phyloP scores from a whole-genome alignment of 345 rosid genomes.

The Eucalyptus virginea region DNA sequence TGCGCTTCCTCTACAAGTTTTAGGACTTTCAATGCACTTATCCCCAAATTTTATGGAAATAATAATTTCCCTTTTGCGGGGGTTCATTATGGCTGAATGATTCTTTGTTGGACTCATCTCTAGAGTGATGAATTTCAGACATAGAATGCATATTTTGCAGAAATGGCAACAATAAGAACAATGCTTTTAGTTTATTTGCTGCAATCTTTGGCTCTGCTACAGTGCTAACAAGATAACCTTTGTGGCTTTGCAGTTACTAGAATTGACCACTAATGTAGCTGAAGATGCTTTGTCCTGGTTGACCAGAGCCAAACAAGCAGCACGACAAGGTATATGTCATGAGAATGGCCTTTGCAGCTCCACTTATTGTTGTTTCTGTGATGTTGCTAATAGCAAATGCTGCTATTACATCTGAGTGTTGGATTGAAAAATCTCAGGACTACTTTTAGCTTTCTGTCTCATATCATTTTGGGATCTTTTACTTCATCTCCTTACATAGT shows the following conservation, averaged over 20 bases:
- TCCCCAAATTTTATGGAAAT: neutral
- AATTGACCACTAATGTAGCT: conserved; percentile 46
- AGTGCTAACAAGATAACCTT: neutral
- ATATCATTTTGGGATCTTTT: neutral
- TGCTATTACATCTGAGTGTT: neutral
- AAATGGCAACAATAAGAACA: neutral
- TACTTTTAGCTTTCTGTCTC: neutral
- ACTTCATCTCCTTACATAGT: neutral
- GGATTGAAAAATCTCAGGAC: neutral
- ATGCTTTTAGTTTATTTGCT: neutral
- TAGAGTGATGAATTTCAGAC: neutral
- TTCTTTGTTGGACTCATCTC: neutral
- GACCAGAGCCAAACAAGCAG: conserved; percentile 51
- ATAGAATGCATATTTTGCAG: neutral
- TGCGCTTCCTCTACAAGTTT: neutral
- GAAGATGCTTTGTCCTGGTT: conserved; percentile 66
- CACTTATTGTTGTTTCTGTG: neutral
- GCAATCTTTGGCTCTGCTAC: neutral
- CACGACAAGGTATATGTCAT: conserved; percentile 37
- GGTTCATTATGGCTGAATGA: neutral
- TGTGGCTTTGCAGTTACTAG: conserved; percentile 54
- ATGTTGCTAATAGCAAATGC: neutral
- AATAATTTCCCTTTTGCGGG: neutral
- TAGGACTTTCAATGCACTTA: neutral
- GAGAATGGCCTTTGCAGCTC: neutral